These are phyloP conservation scores for Davidsoniella australis DNA, from an alignment of 2,329 filamentous ascomycete genomes.

Conservation along the genomic window DNA sequence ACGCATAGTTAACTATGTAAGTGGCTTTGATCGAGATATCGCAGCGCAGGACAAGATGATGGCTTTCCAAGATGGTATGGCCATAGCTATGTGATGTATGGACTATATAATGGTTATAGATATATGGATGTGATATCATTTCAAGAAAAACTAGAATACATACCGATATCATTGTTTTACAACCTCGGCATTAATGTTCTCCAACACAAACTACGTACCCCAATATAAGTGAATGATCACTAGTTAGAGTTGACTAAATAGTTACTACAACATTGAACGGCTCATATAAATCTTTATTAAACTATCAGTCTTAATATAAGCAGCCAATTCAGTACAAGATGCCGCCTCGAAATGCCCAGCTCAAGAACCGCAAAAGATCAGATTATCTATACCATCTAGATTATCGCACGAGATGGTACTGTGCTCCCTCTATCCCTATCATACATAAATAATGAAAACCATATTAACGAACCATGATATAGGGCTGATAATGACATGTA, in stretches of 20 bases:
- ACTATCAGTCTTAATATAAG: too few relatives aligned
- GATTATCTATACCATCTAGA: constrained; percentile 69
- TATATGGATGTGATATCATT: neutral
- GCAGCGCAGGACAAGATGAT: neutral
- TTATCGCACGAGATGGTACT: constrained; percentile 73
- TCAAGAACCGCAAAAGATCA: constrained; percentile 21
- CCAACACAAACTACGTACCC: too few relatives aligned
- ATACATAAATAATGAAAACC: neutral
- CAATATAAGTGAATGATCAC: too few relatives aligned
- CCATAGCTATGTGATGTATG: too few relatives aligned
- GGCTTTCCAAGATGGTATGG: neutral
- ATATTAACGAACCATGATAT: constrained; percentile 4
- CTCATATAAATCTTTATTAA: too few relatives aligned
- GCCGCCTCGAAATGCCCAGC: neutral
- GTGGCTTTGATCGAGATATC: neutral
- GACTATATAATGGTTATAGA: neutral
- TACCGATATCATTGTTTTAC: too few relatives aligned
- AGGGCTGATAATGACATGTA: constrained; percentile 95
- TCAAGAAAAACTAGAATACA: too few relatives aligned
- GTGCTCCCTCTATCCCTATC: neutral
- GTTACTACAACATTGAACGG: too few relatives aligned
- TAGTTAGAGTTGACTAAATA: too few relatives aligned
- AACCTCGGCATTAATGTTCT: too few relatives aligned
- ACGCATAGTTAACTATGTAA: neutral
- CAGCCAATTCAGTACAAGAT: too few relatives aligned